Percentiles rank a stretch among this genome's conserved stretches.
These are phyloP conservation scores for Excoecaria cochinchinensis DNA, from an alignment of 345 rosid species.

Conservation along the genomic window DNA sequence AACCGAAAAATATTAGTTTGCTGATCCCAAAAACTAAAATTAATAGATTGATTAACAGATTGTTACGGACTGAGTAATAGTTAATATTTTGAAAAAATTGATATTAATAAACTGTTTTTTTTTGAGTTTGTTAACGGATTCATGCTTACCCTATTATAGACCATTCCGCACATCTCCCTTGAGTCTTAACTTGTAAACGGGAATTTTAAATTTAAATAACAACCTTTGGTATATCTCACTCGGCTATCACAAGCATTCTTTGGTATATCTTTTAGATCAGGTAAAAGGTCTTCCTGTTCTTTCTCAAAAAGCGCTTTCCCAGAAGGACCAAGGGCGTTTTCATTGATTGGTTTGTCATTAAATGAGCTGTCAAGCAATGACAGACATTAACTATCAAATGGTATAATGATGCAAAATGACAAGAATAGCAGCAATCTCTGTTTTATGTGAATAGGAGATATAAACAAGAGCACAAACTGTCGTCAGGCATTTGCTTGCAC, in stretches of 20 bases:
- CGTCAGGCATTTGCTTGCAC: not conserved
- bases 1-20: too few species aligned
- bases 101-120: too few species aligned
- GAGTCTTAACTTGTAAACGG: not conserved
- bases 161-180: not conserved
- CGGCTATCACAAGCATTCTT: conserved; percentile 99
- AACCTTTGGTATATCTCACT: conserved; percentile 55
- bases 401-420: conserved; percentile 2
- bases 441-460: conserved; percentile 6
- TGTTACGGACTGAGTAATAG: too few species aligned
- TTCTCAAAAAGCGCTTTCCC: conserved; percentile 91
- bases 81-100: conserved; percentile 33
- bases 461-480: not conserved
- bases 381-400: conserved; percentile 10
- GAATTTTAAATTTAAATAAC: not conserved
- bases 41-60: too few species aligned
- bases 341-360: conserved; percentile 87
- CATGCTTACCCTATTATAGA: not conserved
- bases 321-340: conserved; percentile 69
- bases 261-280: conserved; percentile 87
- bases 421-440: not conserved
- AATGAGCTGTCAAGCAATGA: conserved; percentile 62
- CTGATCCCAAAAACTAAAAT: too few species aligned
- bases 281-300: conserved; percentile 90
- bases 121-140: too few species aligned